These are phyloP conservation scores for Xerocomus potaroensis DNA, from an alignment of 768 basidiomycete genomes.

Conservation along the genomic window DNA sequence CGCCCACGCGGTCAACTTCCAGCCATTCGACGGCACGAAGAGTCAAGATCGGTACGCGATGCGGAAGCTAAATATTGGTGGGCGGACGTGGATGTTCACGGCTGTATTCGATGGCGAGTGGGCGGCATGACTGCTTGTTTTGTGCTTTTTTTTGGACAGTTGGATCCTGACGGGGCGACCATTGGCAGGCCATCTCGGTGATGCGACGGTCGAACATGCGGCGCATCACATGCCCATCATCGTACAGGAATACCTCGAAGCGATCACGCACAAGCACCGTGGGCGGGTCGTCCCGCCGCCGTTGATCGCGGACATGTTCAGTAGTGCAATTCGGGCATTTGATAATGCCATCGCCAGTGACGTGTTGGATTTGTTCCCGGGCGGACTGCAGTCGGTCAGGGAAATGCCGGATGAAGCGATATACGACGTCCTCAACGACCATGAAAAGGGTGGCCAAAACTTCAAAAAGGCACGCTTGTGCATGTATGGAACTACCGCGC, in stretches of 20 bases:
- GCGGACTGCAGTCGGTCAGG: constrained; percentile 47
- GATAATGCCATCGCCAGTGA: constrained; percentile 67
- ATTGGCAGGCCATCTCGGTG: constrained; percentile 57
- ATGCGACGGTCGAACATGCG: constrained; percentile 66
- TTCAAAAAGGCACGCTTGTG: constrained; percentile 64
- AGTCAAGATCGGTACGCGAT: constrained; percentile 67
- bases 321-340: constrained; percentile 54
- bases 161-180: constrained; percentile 2
- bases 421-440: constrained; percentile 60
- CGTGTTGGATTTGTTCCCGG: constrained; percentile 55
- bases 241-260: constrained; percentile 52
- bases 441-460: constrained; percentile 51
- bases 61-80: constrained; percentile 51
- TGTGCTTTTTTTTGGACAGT: not conserved
- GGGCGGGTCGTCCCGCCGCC: constrained; percentile 40
- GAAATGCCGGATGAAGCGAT: constrained; percentile 55
- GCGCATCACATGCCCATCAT: constrained; percentile 66
- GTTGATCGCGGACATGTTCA: constrained; percentile 52
- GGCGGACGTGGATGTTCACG: constrained; percentile 58
- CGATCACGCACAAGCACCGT: constrained; percentile 36
- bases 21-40: constrained; percentile 49
- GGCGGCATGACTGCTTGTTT: not conserved
- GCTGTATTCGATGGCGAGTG: constrained; percentile 66
- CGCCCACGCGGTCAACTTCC: constrained; percentile 65
- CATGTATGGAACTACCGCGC: constrained; percentile 77